These are phyloP conservation scores for Lentinula aciculospora DNA, from an alignment of 768 basidiomycete genomes.

Conservation along the genomic window DNA sequence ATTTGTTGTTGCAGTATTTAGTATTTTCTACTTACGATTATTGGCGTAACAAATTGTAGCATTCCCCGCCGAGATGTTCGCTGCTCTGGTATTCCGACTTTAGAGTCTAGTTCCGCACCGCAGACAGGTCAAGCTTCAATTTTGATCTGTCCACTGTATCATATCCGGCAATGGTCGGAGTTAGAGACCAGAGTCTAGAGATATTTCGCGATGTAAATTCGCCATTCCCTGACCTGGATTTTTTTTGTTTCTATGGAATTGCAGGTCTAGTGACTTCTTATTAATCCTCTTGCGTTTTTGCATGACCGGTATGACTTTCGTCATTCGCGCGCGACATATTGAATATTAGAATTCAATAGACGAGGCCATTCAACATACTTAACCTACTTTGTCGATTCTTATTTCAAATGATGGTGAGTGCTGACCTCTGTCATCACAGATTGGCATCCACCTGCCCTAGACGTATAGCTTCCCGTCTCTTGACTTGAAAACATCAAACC, in stretches of 20 bases:
- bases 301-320: background rate
- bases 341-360: background rate
- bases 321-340: background rate
- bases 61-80: background rate
- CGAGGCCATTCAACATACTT: background rate
- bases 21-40: background rate
- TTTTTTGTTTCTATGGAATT: background rate
- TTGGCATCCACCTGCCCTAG: background rate
- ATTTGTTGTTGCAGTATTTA: constrained; percentile 1
- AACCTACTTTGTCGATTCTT: background rate
- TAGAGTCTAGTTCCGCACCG: background rate
- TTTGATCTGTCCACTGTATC: background rate
- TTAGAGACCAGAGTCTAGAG: background rate
- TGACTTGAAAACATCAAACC: background rate
- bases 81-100: background rate
- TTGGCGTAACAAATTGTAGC: background rate
- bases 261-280: background rate
- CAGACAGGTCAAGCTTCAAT: background rate
- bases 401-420: background rate
- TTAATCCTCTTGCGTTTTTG: background rate
- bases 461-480: background rate
- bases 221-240: background rate
- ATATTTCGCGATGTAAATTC: background rate
- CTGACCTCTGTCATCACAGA: background rate
- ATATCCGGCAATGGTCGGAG: background rate